These are phyloP conservation scores for Chaetomium globosum DNA, from an alignment of 2,329 filamentous ascomycete genomes.

Conservation along the genomic window DNA sequence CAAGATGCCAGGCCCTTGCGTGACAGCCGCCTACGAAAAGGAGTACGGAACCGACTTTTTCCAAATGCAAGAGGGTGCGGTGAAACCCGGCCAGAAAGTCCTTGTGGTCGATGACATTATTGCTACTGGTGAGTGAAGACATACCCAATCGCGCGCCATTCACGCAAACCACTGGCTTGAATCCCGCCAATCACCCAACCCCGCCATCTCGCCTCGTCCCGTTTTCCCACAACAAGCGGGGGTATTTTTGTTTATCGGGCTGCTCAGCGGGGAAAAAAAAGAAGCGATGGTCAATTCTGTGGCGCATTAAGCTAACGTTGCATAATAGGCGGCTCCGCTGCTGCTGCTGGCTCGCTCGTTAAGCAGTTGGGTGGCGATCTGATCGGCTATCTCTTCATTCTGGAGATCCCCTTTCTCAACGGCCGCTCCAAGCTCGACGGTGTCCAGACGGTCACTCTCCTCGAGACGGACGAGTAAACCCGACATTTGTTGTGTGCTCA, in stretches of 20 bases:
- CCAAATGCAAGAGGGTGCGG: slow-evolving; percentile 87
- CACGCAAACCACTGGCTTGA: slow-evolving; percentile 1
- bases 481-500: slow-evolving; percentile 16
- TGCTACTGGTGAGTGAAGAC: slow-evolving; percentile 76
- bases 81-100: slow-evolving; percentile 85
- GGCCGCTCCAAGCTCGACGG: slow-evolving; percentile 86
- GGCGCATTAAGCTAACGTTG: slow-evolving; percentile 26
- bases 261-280: background rate
- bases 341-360: slow-evolving; percentile 83
- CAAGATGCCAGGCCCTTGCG: slow-evolving; percentile 88
- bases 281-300: background rate
- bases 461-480: slow-evolving; percentile 52
- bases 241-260: background rate
- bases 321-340: slow-evolving; percentile 78
- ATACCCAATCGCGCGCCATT: slow-evolving; percentile 25
- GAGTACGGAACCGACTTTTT: slow-evolving; percentile 96
- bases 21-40: slow-evolving; percentile 86
- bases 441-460: slow-evolving; percentile 75
- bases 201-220: slow-evolving; percentile 24
- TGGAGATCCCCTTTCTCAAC: slow-evolving; percentile 91
- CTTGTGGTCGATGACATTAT: slow-evolving; percentile 97
- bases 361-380: slow-evolving; percentile 82
- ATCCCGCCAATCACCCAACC: slow-evolving; percentile 25
- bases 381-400: slow-evolving; percentile 89
- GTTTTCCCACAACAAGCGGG: background rate